Evolutionary conservation across 768 basidiomycete species (phyloP), one percentile per base, ranked within the genome.

Genomic region (Termitomyces sp.): DNA sequence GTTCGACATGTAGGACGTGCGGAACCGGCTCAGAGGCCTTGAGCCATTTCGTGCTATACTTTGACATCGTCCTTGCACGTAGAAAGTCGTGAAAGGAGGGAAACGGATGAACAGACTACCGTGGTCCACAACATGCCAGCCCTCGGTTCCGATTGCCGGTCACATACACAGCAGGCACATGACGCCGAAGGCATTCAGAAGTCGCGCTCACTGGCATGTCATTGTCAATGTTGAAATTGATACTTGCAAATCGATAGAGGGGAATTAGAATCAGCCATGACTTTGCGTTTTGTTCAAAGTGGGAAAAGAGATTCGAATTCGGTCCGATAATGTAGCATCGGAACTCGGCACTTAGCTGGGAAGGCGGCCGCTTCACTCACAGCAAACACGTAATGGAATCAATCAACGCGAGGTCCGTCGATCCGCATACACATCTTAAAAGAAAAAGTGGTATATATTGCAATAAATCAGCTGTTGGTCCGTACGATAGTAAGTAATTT

Each of bases 21-120:
- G 81, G 77, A 11, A 61, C 68, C 4, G 80, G 79, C 59, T 81
- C 79, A 5, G 80, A 79, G 1, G 83, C 81, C 44, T 79, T 78
- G 45, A 84, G 70, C 77, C 77, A 81, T 59, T 81, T 75, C 20
- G 65, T 61, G 54, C 62, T 65, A 24, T 60, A 63, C 22, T 58
- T 61, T 12, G 65, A 59, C 62, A 66, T 66, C 28, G 24, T 36
- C 20, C 24, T 55, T 13, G 54, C 7, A 28, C 24, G 39, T n/a
- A 38, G 3, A 7, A 36, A 22, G 28, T 55, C 22, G 53, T 7
- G 52, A 8, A 28, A 48, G 9, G 7, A 28, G 28, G 15, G 38
- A 39, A 28, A 18, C 16, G 24, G 11, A 22, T 39, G 22, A 16
- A 11, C 15, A 7, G 35, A 20, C 35, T 6, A 54, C 33, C 22